Base-by-base conservation (phyloP, 331 rosid genomes). In the Rosa hybrid region DNA sequence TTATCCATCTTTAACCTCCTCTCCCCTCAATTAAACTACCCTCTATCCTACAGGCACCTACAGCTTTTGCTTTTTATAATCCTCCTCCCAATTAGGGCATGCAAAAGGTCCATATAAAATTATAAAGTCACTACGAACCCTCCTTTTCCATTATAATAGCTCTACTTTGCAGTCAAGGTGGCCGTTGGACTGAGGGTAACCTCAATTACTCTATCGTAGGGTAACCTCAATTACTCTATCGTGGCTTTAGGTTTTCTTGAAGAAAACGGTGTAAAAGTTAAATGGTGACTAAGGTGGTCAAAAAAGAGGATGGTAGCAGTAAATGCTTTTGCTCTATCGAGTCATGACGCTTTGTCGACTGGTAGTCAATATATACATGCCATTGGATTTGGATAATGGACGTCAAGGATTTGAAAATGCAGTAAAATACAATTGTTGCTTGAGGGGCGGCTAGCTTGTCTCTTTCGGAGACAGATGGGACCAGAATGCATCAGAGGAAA, bases 281-380 rank as follows among this genome's bases (percentile, higher is more conserved):
- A 74, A 41, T 57, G 34, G 51, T 12, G 12, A 53, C 25, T 1
- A 74, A 71, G 82, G 87, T 87, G 88, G 95, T 90, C 87, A 86
- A 90, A 87, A 89, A 77, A 82, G 84, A 77, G 56, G 44, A 74
- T 56, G 84, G 81, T 65, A 46, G 74, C 69, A 78, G 68, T 60
- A 12, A 46, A 57, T 68, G 20, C 75, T 45, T 76, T 25, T 53
- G 27, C 62, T 7, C 39, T 41, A 21, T 21, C 20, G 76, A 7
- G 63, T 76, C 77, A 68, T 74, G 80, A 83, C 18, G 62, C 46
- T 72, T 54, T 83, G 82, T 78, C 80, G 64, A 59, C 65, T 67
- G 18, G 46, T 27, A 20, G 13, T 45, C 53, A 65, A 53, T 53
- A 53, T 5, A 5, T 5, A 5, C 1, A 71, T 60, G 46, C 72